Evolutionary conservation across 352 stramenopile species (phyloP).

Genomic region (Vaucheria bursata): DNA sequence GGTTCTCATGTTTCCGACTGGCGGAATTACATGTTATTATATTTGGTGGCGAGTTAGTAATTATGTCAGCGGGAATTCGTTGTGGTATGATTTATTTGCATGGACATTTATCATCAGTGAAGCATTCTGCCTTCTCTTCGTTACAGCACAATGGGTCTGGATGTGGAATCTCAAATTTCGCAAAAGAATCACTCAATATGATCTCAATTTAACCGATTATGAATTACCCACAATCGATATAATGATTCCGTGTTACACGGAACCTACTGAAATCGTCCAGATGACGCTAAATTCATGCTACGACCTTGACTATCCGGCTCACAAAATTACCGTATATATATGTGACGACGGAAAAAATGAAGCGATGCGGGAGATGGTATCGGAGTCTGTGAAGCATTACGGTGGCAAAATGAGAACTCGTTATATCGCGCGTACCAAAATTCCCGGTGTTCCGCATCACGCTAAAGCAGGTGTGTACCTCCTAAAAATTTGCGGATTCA

Average conservation of each 20-base stretch:
- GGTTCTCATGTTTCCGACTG: background rate
- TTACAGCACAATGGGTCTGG: background rate
- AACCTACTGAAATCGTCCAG: constrained; percentile 56
- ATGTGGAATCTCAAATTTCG: constrained; percentile 5
- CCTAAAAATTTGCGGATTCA: too few species aligned
- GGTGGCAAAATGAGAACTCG: constrained; percentile 72
- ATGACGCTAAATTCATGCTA: constrained; percentile 72
- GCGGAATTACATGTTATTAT: constrained; percentile 18
- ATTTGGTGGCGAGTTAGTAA: constrained; percentile 10
- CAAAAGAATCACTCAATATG: background rate
- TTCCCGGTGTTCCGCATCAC: constrained; percentile 70
- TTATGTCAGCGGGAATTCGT: background rate
- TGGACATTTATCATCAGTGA: constrained; percentile 1
- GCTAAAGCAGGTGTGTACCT: constrained; percentile 78
- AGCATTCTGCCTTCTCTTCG: background rate
- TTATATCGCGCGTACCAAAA: constrained; percentile 78
- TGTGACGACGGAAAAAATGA: constrained; percentile 18
- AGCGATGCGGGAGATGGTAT: background rate
- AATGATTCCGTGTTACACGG: constrained; percentile 24
- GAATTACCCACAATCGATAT: constrained; percentile 19
- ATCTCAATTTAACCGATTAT: constrained; percentile 2
- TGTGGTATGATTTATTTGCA: background rate
- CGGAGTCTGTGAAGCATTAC: background rate
- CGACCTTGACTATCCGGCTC: constrained; percentile 69
- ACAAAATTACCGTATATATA: constrained; percentile 63